Conservation (phyloP, 257 asterid species). For the Petunia axillaris region DNA sequence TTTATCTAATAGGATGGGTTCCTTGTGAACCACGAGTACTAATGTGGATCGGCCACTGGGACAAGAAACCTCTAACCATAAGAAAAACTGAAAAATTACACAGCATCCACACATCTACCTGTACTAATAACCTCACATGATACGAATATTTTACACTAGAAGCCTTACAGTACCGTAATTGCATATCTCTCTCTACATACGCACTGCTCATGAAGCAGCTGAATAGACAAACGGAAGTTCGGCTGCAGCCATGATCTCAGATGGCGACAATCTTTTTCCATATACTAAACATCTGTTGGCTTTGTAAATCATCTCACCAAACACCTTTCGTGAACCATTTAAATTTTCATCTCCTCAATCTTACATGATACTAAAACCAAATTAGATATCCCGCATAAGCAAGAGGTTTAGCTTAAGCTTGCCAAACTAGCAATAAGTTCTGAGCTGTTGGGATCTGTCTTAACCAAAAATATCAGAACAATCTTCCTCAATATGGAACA, state of each 20-base stretch:
- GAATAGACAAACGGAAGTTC: background rate
- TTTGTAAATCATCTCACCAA: constrained; percentile 10
- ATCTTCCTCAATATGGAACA: background rate
- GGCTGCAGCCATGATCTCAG: constrained; percentile 4
- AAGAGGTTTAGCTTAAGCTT: constrained; percentile 3
- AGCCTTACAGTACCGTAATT: background rate
- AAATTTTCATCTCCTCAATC: background rate
- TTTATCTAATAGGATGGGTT: no score
- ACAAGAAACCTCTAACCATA: constrained; percentile 15
- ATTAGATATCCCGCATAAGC: background rate
- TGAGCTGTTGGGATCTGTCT: background rate
- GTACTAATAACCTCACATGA: background rate
- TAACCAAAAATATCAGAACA: background rate
- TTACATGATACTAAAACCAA: constrained; percentile 6
- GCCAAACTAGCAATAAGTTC: background rate
- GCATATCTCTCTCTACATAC: background rate
- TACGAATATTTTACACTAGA: background rate
- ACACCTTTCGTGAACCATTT: background rate
- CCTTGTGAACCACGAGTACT: no score
- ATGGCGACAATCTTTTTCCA: background rate
- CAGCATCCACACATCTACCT: background rate
- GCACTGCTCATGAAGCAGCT: background rate
- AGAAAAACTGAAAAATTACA: background rate
- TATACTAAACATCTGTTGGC: background rate
- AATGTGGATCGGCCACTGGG: background rate